Percentiles rank a stretch among this genome's conserved stretches.
Conservation (phyloP, 1,284 basidiomycete species). For the Cutaneotrichosporon sp. region DNA sequence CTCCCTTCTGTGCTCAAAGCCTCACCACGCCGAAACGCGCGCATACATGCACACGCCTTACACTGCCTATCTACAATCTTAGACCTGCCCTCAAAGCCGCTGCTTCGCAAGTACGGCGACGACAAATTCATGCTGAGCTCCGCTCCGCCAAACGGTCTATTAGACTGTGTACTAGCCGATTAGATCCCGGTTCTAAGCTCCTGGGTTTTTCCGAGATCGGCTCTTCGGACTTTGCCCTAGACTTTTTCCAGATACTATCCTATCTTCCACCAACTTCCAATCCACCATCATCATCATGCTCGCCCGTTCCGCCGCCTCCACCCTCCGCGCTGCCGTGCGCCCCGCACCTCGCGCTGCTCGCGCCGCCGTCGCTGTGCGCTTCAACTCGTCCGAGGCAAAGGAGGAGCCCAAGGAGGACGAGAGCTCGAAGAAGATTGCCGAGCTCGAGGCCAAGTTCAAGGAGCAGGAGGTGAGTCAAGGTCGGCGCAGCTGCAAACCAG, state of each 20-base stretch:
- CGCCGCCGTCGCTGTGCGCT: slow-evolving; percentile 16
- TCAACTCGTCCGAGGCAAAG: slow-evolving; percentile 22
- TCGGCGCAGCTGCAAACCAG: too few relatives aligned
- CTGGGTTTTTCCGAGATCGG: not conserved
- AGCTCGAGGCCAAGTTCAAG: slow-evolving; percentile 27
- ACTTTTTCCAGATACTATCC: not conserved
- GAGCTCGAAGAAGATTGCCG: slow-evolving; percentile 27
- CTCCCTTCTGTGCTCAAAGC: not conserved
- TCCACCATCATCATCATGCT: slow-evolving; percentile 16
- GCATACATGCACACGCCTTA: too few relatives aligned
- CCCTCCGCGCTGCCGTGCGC: slow-evolving; percentile 23
- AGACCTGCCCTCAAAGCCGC: too few relatives aligned
- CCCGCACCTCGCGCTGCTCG: slow-evolving; percentile 14
- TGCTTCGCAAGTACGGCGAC: too few relatives aligned
- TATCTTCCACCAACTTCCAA: slow-evolving; percentile 10
- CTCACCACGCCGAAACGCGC: too few relatives aligned
- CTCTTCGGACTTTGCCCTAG: slow-evolving; percentile 12
- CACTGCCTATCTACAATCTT: too few relatives aligned
- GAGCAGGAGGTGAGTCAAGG: slow-evolving; percentile 20
- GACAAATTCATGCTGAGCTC: not conserved
- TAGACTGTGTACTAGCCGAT: not conserved
- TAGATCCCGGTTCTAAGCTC: not conserved
- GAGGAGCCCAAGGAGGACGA: slow-evolving; percentile 18
- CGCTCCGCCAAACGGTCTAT: not conserved
- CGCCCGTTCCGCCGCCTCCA: slow-evolving; percentile 22